phyloP scores from a whole-genome alignment of 495 filamentous ascomycete species.

The Tuber umbilicatum region DNA sequence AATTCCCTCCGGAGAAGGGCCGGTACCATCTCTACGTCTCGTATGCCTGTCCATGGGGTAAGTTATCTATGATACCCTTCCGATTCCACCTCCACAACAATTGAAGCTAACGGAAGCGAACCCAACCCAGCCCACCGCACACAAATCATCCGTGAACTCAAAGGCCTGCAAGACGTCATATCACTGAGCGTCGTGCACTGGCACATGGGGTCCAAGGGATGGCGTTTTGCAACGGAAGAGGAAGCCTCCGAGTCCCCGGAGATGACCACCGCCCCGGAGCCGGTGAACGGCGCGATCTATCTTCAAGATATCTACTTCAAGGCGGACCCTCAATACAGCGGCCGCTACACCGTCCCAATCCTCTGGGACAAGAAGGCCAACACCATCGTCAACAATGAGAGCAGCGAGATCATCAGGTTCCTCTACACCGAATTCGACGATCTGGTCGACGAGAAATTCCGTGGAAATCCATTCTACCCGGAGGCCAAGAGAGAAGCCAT shows the following conservation, averaged over 20 bases:
- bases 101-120: neutral
- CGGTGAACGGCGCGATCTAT: conserved; percentile 57
- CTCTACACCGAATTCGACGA: conserved; percentile 65
- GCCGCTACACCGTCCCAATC: conserved; percentile 71
- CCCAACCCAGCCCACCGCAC: conserved; percentile 57
- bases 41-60: conserved; percentile 69
- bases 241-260: conserved; percentile 51
- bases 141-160: conserved; percentile 65
- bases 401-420: conserved; percentile 71
- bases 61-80: conserved; percentile 24
- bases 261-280: conserved; percentile 55
- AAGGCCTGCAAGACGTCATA: conserved; percentile 68
- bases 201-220: conserved; percentile 60
- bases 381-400: conserved; percentile 79
- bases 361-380: conserved; percentile 68
- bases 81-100: neutral
- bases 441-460: conserved; percentile 55
- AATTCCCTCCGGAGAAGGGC: conserved; percentile 66
- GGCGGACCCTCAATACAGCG: conserved; percentile 61
- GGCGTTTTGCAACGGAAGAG: conserved; percentile 67
- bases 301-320: conserved; percentile 66
- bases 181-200: conserved; percentile 63
- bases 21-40: conserved; percentile 77
- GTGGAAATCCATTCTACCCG: conserved; percentile 60
- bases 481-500: conserved; percentile 54